These are phyloP conservation scores for Heritiera fomes DNA, from an alignment of 345 rosid species.

Conservation along the genomic window DNA sequence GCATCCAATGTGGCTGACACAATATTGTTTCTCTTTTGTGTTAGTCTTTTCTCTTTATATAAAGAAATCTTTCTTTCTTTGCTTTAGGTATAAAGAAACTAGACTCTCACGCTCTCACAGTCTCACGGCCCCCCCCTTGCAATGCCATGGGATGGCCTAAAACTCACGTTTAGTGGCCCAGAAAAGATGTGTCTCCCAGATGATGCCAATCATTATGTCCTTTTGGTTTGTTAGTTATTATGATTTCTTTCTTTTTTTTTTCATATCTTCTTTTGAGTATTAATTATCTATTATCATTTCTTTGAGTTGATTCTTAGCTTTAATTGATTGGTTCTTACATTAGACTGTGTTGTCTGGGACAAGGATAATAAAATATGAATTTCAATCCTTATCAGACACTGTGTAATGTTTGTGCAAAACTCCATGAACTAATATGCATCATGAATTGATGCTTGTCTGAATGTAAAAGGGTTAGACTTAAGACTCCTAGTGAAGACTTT, in stretches of 20 bases:
- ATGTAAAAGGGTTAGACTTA: not conserved
- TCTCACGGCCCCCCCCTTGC: constrained; percentile 4
- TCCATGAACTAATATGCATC: not conserved
- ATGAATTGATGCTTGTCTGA: not conserved
- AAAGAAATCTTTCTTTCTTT: constrained; percentile 1
- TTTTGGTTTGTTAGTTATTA: constrained; percentile 22
- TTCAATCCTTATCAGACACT: not conserved
- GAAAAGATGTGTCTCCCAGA: constrained; percentile 24
- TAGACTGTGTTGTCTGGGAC: constrained; percentile 3
- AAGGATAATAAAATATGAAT: not conserved
- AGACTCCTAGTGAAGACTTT: not conserved
- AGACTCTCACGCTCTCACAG: not conserved
- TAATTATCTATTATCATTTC: not conserved
- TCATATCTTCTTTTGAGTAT: not conserved
- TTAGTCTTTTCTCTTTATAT: not conserved
- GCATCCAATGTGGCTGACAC: constrained; percentile 30
- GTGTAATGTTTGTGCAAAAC: not conserved
- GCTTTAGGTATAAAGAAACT: not conserved
- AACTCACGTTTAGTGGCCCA: constrained; percentile 27
- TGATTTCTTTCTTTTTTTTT: not conserved
- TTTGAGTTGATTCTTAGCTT: constrained; percentile 7
- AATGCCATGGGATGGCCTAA: constrained; percentile 20
- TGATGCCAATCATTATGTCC: constrained; percentile 29
- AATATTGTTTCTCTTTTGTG: not conserved
- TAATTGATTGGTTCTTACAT: not conserved